Conservation (phyloP, 495 filamentous ascomycete species). For the Saxophila tyrrhenica region DNA sequence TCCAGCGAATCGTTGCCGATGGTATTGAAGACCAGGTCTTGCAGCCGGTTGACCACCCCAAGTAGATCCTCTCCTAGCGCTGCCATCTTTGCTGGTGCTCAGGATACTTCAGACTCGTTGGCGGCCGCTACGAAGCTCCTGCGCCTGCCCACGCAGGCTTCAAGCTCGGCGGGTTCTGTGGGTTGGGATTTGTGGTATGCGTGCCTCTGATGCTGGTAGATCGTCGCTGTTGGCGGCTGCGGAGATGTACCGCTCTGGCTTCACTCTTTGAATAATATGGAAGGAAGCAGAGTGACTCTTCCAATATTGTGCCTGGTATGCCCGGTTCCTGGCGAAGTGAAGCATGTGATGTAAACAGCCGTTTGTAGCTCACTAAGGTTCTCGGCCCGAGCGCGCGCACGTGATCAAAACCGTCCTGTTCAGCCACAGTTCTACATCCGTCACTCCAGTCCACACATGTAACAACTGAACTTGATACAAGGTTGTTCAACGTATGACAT, state of each 20-base stretch:
- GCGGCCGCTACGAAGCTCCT: no score
- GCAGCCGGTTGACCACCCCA: constrained; percentile 86
- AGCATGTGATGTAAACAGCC: background rate
- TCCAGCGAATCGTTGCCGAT: constrained; percentile 98
- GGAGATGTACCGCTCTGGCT: no score
- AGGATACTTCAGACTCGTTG: background rate
- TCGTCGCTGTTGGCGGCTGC: no score
- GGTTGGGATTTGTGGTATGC: no score
- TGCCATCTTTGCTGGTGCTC: constrained; percentile 37
- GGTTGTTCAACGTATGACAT: no score
- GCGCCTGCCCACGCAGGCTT: no score
- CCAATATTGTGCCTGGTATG: background rate
- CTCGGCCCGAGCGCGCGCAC: background rate
- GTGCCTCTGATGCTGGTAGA: no score
- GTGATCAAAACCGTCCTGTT: background rate
- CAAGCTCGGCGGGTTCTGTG: no score
- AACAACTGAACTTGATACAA: background rate
- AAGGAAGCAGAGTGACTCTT: no score
- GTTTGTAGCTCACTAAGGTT: background rate
- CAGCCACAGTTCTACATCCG: background rate
- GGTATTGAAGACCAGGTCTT: constrained; percentile 98
- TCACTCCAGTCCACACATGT: background rate
- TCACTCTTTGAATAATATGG: no score
- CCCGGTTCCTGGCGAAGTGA: background rate
- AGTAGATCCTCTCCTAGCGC: constrained; percentile 85